These are phyloP conservation scores for Polyporus arcularius DNA, from an alignment of 768 basidiomycete species.

Conservation along the genomic window DNA sequence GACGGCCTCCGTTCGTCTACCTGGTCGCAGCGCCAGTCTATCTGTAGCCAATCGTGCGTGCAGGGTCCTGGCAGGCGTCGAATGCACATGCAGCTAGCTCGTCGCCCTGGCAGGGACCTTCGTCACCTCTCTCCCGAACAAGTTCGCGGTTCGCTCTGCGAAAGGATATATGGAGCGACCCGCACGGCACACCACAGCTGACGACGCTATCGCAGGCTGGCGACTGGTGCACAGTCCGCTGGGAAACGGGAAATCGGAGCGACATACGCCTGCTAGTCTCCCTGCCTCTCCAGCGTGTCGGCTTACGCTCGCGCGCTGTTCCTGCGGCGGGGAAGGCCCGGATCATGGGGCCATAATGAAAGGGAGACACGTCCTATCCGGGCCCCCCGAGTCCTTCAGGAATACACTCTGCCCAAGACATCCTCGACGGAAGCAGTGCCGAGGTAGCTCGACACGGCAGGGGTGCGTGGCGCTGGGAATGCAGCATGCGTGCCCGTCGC, in stretches of 20 bases:
- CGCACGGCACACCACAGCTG: neutral
- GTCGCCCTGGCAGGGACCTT: too few relatives aligned
- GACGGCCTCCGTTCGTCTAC: neutral
- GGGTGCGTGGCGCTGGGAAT: conserved; percentile 1
- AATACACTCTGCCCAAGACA: too few relatives aligned
- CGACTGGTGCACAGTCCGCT: neutral
- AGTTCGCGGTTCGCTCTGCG: neutral
- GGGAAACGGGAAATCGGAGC: neutral
- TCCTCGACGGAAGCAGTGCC: too few relatives aligned
- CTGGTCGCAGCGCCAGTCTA: neutral
- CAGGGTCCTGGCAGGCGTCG: neutral
- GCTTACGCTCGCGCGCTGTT: neutral
- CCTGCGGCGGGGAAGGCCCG: neutral
- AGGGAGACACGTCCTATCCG: too few relatives aligned
- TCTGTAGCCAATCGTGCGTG: conserved; percentile 3
- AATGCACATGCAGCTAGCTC: too few relatives aligned
- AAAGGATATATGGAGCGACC: neutral
- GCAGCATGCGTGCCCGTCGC: neutral
- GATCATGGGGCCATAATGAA: too few relatives aligned
- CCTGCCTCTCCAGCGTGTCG: neutral
- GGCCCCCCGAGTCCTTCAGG: too few relatives aligned
- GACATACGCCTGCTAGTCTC: neutral
- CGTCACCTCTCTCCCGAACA: too few relatives aligned
- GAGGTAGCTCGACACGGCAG: conserved; percentile 1
- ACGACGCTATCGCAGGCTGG: too few relatives aligned